Evolutionary conservation across 345 rosid species (phyloP), one percentile per base, ranked within the genome.

Genomic region (Citrus australasica): DNA sequence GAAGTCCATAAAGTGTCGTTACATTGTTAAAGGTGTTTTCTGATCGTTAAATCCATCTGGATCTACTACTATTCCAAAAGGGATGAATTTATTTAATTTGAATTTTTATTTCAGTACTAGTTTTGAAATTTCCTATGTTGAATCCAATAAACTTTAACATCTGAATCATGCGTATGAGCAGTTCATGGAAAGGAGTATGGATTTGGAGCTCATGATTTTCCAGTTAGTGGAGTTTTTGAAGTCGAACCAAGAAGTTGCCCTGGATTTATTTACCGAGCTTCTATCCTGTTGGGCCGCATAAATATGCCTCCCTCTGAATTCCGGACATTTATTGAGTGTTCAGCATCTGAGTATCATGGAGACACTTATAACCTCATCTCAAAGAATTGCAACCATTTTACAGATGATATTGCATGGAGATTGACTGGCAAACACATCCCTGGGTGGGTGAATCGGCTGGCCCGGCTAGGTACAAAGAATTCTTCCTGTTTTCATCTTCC

Each of bases 171-270:
- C 73, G 51, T 25, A 5, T 68, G 62, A 74, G 72, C 92, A 92
- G 97, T 92, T 72, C 97, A 90, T 32, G 92, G 94, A n/a, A 92
- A 88, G 77, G 97, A 92, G 82, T 92, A 90, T 46, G 91, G 93
- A 27, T 92, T 89, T 73, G 94, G 94, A 77, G 94, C 97, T 14
- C 97, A 92, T 8, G 93, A 92, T 62, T 92, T 85, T 84, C 91
- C 94, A 7, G 78, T 86, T 59, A 92, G 97, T 77, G 97, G 97
- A 76, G 93, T 92, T 83, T 92, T 89, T 71, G 97, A 92, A 82
- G 97, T 90, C 73, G 94, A 92, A 71, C 97, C 97, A 2, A 88
- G 46, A 82, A 85, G 76, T 76, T 92, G 97, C 79, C 97, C 93
- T 0, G 97, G 94, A 75, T 92, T 89, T 66, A 82, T 87, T 62